Evolutionary conservation across 1,284 basidiomycete genomes (phyloP).

Genomic region (Afroboletus lepidellus): DNA sequence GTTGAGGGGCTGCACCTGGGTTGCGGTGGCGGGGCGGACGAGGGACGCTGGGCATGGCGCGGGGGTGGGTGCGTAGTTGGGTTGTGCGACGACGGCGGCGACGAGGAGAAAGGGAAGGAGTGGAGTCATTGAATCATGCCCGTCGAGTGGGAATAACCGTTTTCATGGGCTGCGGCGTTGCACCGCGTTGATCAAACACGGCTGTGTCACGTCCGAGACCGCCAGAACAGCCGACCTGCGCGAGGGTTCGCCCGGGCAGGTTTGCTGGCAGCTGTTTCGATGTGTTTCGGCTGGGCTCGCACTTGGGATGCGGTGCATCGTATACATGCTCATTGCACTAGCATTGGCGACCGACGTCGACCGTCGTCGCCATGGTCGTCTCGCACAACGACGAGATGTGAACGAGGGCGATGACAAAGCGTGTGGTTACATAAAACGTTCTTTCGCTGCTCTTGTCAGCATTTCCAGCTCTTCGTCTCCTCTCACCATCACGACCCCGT

Average conservation of each 20-base stretch:
- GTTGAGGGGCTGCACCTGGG: constrained; percentile 49
- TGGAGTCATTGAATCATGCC: constrained; percentile 18
- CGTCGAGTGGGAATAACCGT: background rate
- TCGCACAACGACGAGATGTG: background rate
- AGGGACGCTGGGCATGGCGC: constrained; percentile 52
- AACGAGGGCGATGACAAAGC: constrained; percentile 34
- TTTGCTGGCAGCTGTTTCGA: too few relatives aligned
- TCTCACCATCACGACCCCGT: constrained; percentile 33
- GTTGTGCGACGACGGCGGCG: constrained; percentile 1
- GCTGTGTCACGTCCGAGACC: constrained; percentile 13
- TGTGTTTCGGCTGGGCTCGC: too few relatives aligned
- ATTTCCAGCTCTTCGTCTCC: constrained; percentile 34
- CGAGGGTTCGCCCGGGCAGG: too few relatives aligned
- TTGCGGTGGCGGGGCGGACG: constrained; percentile 50
- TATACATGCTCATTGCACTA: too few relatives aligned
- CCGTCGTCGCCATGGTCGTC: too few relatives aligned
- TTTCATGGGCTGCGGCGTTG: constrained; percentile 1
- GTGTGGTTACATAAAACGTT: constrained; percentile 36
- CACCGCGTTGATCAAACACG: constrained; percentile 14
- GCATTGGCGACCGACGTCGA: too few relatives aligned
- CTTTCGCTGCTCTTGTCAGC: constrained; percentile 34
- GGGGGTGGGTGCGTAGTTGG: constrained; percentile 46
- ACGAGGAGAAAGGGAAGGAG: background rate
- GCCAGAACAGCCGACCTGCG: too few relatives aligned
- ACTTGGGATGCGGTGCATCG: too few relatives aligned